phyloP scores from a whole-genome alignment of 73 alveolate genomes.

The Loxodes magnus region DNA sequence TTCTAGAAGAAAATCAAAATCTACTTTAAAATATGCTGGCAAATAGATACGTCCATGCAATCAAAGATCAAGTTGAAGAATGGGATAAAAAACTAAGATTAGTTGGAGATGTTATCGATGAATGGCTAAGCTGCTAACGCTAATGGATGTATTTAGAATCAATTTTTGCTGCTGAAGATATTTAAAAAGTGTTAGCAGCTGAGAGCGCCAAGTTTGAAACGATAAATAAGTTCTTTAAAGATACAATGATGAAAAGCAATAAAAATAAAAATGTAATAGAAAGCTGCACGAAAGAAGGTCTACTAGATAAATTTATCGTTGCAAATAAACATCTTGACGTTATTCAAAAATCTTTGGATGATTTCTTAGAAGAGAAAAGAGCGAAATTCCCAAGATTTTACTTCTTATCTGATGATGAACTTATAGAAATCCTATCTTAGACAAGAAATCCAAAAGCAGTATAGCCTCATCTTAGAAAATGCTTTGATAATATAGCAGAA shows the following conservation, averaged over 20 bases:
- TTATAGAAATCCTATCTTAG: conserved; percentile 81
- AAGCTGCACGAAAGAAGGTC: conserved; percentile 32
- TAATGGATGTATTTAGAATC: conserved; percentile 54
- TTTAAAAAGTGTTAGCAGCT: conserved; percentile 81
- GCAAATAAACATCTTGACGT: conserved; percentile 67
- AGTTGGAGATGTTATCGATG: conserved; percentile 34
- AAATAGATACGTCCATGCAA: conserved; percentile 81
- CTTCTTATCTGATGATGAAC: conserved; percentile 90
- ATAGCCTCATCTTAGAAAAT: conserved; percentile 80
- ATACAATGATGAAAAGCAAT: conserved; percentile 78
- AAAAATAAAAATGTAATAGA: conserved; percentile 72
- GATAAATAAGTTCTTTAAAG: conserved; percentile 82
- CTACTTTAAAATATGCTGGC: conserved; percentile 78
- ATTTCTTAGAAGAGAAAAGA: conserved; percentile 91
- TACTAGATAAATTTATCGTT: conserved; percentile 52
- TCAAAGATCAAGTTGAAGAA: conserved; percentile 86
- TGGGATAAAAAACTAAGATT: conserved; percentile 72
- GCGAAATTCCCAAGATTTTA: conserved; percentile 87
- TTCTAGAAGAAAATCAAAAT: conserved; percentile 89
- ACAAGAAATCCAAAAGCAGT: conserved; percentile 85
- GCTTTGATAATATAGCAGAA: conserved; percentile 87
- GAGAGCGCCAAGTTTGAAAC: conserved; percentile 77
- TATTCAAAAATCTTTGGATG: conserved; percentile 74
- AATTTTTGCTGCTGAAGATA: conserved; percentile 94
- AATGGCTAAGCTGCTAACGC: conserved; percentile 40